phyloP scores from a whole-genome alignment of 1,284 basidiomycete genomes.

The Trichosporon sp. region DNA sequence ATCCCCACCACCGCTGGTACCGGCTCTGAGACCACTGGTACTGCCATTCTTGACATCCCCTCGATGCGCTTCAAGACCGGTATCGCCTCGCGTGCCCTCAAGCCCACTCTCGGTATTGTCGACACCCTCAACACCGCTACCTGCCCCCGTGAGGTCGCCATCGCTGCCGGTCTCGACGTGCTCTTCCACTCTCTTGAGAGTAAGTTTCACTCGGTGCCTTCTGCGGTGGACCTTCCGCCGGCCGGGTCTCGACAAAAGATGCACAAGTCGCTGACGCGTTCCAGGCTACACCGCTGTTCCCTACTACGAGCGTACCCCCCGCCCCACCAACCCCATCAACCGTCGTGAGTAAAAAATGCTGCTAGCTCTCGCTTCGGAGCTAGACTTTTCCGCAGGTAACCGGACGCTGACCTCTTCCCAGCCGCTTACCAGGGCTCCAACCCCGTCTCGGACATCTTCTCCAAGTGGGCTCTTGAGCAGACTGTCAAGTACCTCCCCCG shows the following conservation, averaged over 20 bases:
- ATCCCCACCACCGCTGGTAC: constrained; percentile 94
- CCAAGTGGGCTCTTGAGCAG: constrained; percentile 88
- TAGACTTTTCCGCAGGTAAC: not conserved
- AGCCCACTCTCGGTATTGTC: constrained; percentile 83
- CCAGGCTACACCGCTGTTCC: constrained; percentile 46
- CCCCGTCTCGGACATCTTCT: constrained; percentile 94
- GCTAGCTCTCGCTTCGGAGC: not conserved
- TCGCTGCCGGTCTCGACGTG: constrained; percentile 89
- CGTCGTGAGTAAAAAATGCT: constrained; percentile 52
- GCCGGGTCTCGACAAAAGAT: not conserved
- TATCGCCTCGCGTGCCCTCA: constrained; percentile 87
- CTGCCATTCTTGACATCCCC: constrained; percentile 84
- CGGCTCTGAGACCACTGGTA: constrained; percentile 97
- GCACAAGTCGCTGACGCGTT: constrained; percentile 12
- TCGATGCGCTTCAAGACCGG: constrained; percentile 93
- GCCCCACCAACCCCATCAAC: constrained; percentile 85
- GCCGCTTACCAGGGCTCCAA: constrained; percentile 91
- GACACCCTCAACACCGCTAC: constrained; percentile 83
- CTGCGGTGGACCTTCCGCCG: not conserved
- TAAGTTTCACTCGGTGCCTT: not conserved
- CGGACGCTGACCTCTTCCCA: constrained; percentile 1
- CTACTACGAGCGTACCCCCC: constrained; percentile 83
- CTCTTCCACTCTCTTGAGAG: constrained; percentile 93
- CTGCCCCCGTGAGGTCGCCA: constrained; percentile 82
- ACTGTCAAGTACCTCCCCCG: constrained; percentile 89